Conservation (phyloP, 257 asterid genomes). For the Catharanthus roseus region DNA sequence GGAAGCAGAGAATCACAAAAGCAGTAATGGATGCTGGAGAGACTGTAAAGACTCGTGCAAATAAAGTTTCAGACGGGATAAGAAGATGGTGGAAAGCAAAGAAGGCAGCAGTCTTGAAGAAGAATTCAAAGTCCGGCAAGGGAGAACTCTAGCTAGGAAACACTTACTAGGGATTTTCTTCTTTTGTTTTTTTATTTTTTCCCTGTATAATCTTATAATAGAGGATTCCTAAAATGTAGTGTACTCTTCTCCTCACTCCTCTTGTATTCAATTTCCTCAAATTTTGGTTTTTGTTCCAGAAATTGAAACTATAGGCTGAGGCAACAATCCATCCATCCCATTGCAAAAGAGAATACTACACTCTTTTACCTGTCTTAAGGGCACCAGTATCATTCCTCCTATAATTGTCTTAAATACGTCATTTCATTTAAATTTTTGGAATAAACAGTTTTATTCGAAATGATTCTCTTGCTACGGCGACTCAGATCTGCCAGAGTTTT, state of each 20-base stretch:
- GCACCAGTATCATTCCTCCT: too few relatives aligned
- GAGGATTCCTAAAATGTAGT: background rate
- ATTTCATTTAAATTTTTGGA: too few relatives aligned
- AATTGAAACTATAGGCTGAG: too few relatives aligned
- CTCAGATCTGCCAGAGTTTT: too few relatives aligned
- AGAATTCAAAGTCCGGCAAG: slow-evolving; percentile 38
- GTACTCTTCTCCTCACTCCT: background rate
- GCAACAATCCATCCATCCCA: too few relatives aligned
- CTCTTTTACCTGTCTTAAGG: too few relatives aligned
- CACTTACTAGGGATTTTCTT: background rate
- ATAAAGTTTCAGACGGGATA: slow-evolving; percentile 39
- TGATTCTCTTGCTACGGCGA: too few relatives aligned
- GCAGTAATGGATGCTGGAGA: slow-evolving; percentile 48
- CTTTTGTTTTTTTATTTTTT: background rate
- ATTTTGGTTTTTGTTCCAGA: too few relatives aligned
- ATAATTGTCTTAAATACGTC: too few relatives aligned
- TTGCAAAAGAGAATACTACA: too few relatives aligned
- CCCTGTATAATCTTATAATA: background rate
- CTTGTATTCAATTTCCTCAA: background rate
- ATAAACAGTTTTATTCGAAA: too few relatives aligned
- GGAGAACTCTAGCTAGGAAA: slow-evolving; percentile 44
- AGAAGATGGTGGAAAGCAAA: slow-evolving; percentile 65
- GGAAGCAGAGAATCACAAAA: slow-evolving; percentile 49
- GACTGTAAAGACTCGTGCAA: slow-evolving; percentile 44
- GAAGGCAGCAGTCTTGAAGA: slow-evolving; percentile 33